Conservation (phyloP, 306 rosid genomes). For the Fragaria ananassa region DNA sequence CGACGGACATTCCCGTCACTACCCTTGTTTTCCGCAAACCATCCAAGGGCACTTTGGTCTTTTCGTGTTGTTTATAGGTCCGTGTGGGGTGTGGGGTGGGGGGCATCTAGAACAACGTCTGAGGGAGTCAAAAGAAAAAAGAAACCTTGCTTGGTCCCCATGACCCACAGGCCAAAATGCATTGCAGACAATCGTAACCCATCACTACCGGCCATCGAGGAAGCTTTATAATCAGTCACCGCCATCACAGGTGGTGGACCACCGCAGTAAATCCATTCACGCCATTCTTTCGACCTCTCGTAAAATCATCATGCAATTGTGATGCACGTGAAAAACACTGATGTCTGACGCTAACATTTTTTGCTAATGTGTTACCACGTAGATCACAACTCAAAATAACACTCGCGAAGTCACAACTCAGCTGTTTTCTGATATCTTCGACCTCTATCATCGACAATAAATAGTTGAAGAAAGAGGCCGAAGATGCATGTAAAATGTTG, state of each 20-base stretch:
- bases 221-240: neutral
- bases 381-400: too few species aligned
- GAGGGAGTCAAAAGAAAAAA: neutral
- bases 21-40: neutral
- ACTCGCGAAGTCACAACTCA: too few species aligned
- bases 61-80: neutral
- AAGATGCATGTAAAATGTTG: too few species aligned
- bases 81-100: too few species aligned
- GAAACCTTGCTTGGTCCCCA: neutral
- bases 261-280: neutral
- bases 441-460: too few species aligned
- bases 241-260: neutral
- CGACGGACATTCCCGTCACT: neutral
- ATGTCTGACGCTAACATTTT: too few species aligned
- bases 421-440: too few species aligned
- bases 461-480: too few species aligned
- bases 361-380: neutral
- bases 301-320: neutral
- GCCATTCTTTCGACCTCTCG: neutral
- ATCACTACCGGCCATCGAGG: neutral
- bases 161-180: neutral
- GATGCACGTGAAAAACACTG: neutral
- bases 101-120: neutral
- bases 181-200: neutral
- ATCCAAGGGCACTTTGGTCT: neutral